phyloP scores from a whole-genome alignment of 495 filamentous ascomycete species.

The Podospora pseudopauciseta region DNA sequence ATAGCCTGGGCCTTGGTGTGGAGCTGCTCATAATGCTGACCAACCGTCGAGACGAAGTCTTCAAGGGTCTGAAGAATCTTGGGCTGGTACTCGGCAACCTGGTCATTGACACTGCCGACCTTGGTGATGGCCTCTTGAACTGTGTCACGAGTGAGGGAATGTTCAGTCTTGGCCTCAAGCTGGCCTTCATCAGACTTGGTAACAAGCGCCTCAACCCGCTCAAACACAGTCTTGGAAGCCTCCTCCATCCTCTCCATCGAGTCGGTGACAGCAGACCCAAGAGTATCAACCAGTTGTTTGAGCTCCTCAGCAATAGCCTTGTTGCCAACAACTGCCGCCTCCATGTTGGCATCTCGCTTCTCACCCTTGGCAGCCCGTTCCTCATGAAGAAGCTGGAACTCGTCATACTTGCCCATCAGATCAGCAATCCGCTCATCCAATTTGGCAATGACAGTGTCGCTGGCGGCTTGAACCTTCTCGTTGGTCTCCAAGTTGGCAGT shows the following conservation, averaged over 20 bases:
- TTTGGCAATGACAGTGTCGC: conserved; percentile 69
- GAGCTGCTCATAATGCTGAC: conserved; percentile 74
- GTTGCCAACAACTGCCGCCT: conserved; percentile 64
- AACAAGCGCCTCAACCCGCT: conserved; percentile 70
- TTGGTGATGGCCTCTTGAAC: conserved; percentile 64
- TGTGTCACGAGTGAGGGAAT: conserved; percentile 72
- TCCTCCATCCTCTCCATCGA: conserved; percentile 77
- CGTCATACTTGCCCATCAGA: conserved; percentile 77
- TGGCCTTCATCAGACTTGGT: conserved; percentile 74
- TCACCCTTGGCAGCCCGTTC: conserved; percentile 65
- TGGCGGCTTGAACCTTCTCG: conserved; percentile 65
- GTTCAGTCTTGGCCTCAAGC: conserved; percentile 65
- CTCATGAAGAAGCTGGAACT: conserved; percentile 65
- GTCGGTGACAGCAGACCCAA: conserved; percentile 78
- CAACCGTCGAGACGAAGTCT: conserved; percentile 75
- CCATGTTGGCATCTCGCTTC: conserved; percentile 60
- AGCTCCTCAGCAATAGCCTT: conserved; percentile 83
- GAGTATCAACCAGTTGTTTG: conserved; percentile 73
- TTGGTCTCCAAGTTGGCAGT: conserved; percentile 69
- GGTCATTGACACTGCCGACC: conserved; percentile 70
- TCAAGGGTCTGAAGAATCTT: conserved; percentile 78
- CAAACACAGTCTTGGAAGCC: conserved; percentile 79
- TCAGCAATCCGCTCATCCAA: conserved; percentile 76
- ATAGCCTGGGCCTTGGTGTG: conserved; percentile 45
- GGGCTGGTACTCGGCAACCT: conserved; percentile 76